phyloP scores from a whole-genome alignment of 768 basidiomycete genomes.

The Gloeophyllum trabeum region DNA sequence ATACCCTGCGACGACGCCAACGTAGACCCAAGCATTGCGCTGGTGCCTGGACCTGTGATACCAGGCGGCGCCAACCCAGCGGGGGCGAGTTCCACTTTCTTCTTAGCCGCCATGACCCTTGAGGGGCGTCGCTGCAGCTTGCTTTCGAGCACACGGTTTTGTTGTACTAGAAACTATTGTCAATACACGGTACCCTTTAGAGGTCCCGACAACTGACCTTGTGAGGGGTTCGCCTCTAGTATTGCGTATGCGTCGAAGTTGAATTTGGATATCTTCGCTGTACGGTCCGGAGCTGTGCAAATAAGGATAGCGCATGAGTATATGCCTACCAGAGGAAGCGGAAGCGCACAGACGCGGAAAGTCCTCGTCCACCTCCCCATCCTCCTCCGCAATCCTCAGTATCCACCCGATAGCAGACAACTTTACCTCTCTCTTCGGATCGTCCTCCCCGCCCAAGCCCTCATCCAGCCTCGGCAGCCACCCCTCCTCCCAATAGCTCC shows the following conservation, averaged over 20 bases:
- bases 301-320: neutral
- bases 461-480: constrained; percentile 73
- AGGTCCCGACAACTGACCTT: constrained; percentile 33
- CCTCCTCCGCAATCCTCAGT: constrained; percentile 87
- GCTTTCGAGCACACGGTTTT: constrained; percentile 70
- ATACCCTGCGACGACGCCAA: constrained; percentile 20
- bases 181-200: neutral
- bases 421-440: constrained; percentile 43
- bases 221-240: constrained; percentile 59
- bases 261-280: constrained; percentile 78
- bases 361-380: constrained; percentile 98
- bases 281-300: constrained; percentile 76
- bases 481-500: constrained; percentile 87
- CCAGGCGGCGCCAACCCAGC: constrained; percentile 27
- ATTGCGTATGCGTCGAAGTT: constrained; percentile 86
- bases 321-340: neutral
- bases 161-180: constrained; percentile 32
- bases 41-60: constrained; percentile 26
- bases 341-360: constrained; percentile 71
- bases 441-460: constrained; percentile 44
- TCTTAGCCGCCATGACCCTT: constrained; percentile 48
- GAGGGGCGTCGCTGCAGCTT: constrained; percentile 81
- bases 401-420: constrained; percentile 86
- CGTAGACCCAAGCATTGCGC: constrained; percentile 21
- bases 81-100: constrained; percentile 42